Evolutionary conservation across 768 basidiomycete genomes (phyloP).

Genomic region (Mycena chlorophos): DNA sequence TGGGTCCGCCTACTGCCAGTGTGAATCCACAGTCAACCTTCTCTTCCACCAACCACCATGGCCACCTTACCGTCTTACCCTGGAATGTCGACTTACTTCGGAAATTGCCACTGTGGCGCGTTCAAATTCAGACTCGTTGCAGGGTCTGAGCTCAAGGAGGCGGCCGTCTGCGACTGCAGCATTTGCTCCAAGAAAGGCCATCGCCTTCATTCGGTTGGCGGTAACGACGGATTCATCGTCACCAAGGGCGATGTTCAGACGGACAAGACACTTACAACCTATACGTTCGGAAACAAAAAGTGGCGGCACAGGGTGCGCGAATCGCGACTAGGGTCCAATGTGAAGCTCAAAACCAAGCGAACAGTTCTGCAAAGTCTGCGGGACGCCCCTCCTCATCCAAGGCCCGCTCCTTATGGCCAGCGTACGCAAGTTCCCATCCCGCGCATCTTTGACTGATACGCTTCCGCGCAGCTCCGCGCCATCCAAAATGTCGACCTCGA

Average conservation of each 20-base stretch:
- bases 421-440: neutral
- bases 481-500: neutral
- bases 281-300: neutral
- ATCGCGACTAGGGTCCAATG: neutral
- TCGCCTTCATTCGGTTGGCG: neutral
- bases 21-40: too few species aligned
- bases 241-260: neutral
- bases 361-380: neutral
- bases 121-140: neutral
- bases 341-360: neutral
- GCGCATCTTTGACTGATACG: neutral
- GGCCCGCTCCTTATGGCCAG: neutral
- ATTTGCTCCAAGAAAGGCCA: neutral
- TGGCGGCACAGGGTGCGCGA: neutral
- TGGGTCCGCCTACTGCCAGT: too few species aligned
- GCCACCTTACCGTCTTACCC: neutral
- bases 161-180: neutral
- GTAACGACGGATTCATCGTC: neutral
- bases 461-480: neutral
- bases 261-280: neutral
- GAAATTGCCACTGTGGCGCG: constrained; percentile 2
- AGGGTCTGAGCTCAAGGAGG: neutral
- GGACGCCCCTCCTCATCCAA: neutral
- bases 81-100: neutral
- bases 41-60: neutral